Evolutionary conservation across 768 basidiomycete species (phyloP), one percentile per base, ranked within the genome.

Genomic region (Lactifluus pinguis): DNA sequence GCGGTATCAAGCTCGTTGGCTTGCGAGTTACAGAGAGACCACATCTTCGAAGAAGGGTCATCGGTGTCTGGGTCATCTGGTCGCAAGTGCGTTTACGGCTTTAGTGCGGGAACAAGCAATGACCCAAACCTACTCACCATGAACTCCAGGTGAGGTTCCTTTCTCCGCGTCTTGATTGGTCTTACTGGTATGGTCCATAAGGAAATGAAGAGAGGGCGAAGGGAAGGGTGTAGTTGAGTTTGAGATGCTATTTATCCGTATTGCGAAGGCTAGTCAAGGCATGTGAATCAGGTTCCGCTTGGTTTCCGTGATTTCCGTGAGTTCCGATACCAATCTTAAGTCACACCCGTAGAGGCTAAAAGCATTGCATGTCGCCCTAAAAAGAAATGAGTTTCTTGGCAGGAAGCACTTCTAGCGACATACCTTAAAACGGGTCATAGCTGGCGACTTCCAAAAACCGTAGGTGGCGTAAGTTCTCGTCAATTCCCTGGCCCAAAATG

Each of bases 31-130:
- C 49, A 61, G 42, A 63, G 29, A 39, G n/a, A 13, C 62, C 62
- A 63, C 53, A 63, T 63, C 45, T 61, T 63, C n/a, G 49, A 50
- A 34, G 59, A 29, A 15, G 59, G 49, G 49, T 61, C 53, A 52
- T 61, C 25, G 19, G 2, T 19, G 15, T 19, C 25, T 44, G 7
- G 15, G 10, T 8, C 1, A 14, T 45, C 61, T 49, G 38, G 1
- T 5, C 34, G 4, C 4, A 15, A 41, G 10, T 8, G 11, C 6
- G 4, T 10, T 1, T 34, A 45, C 4, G 32, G n/a, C n/a, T 13
- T 36, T 19, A 34, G 49, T 19, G 42, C 32, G 11, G 21, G 34
- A 29, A 39, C 0, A 14, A 25, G 25, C 21, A 4, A 15, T 0
- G 19, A 32, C 14, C 19, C 10, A 17, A n/a, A 9, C 49, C 21